A percentile compares a stretch with the other conserved stretches of the same genome.
These are phyloP conservation scores for Puya raimondii DNA, from an alignment of 176 grass and related monocot species.

Conservation along the genomic window DNA sequence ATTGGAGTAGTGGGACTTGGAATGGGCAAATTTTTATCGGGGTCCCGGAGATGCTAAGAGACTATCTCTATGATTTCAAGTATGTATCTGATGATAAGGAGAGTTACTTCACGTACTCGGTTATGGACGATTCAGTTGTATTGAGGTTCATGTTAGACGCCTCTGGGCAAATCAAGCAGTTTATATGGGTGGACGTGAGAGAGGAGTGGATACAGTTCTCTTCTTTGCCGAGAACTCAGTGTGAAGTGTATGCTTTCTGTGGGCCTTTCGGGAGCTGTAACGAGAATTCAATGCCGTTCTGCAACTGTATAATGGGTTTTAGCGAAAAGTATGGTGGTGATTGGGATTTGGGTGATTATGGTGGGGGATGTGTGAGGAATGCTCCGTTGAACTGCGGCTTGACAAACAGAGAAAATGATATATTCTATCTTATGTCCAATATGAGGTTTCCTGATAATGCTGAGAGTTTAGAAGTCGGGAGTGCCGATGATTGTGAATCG, in stretches of 20 bases:
- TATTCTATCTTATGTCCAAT: conserved; percentile 33
- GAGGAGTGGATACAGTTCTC: conserved; percentile 52
- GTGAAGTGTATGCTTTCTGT: conserved; percentile 54
- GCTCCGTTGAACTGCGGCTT: conserved; percentile 37
- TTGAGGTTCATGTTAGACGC: conserved; percentile 51
- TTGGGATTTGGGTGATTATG: conserved; percentile 43
- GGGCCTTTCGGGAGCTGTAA: conserved; percentile 66
- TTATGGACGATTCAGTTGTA: conserved; percentile 26
- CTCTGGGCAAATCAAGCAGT: conserved; percentile 51
- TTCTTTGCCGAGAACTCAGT: conserved; percentile 39
- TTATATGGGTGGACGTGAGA: conserved; percentile 19
- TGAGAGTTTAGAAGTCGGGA: conserved; percentile 4
- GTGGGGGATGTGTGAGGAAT: conserved; percentile 52
- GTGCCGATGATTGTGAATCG: conserved; percentile 33
- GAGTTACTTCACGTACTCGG: conserved; percentile 55
- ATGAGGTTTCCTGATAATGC: conserved; percentile 44
- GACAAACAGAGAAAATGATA: conserved; percentile 36
- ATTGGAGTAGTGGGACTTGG: conserved; percentile 5
- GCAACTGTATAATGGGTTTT: conserved; percentile 61
- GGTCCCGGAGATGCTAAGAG: conserved; percentile 48
- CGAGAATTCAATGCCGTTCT: conserved; percentile 22
- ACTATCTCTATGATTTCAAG: conserved; percentile 32
- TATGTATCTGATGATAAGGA: conserved; percentile 31
- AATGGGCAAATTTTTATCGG: conserved; percentile 24
- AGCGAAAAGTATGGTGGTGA: conserved; percentile 28